phyloP scores from a whole-genome alignment of 345 rosid species.

The Arabidopsis thaliana region TAIR10.1 NC_003070.9:30226001-30226500 shows the following conservation, averaged over 20 bases:
- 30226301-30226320: slow-evolving; percentile 78
- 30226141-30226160: slow-evolving; percentile 65
- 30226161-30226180: slow-evolving; percentile 87
- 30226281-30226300: slow-evolving; percentile 84
- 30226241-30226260: slow-evolving; percentile 76
- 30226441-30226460: slow-evolving; percentile 60
- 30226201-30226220: slow-evolving; percentile 77
- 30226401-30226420: slow-evolving; percentile 65
- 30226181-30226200: slow-evolving; percentile 71
- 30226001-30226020: slow-evolving; percentile 44
- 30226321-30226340: slow-evolving; percentile 78
- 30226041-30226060: slow-evolving; percentile 39
- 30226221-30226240: slow-evolving; percentile 68
- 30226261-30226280: slow-evolving; percentile 83
- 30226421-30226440: slow-evolving; percentile 63
- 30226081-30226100: slow-evolving; percentile 44
- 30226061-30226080: slow-evolving; percentile 27
- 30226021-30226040: slow-evolving; percentile 43
- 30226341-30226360: slow-evolving; percentile 49
- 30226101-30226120: slow-evolving; percentile 54
- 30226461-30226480: slow-evolving; percentile 38
- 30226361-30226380: slow-evolving; percentile 54
- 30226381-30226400: slow-evolving; percentile 50
- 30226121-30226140: slow-evolving; percentile 56
- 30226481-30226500: slow-evolving; percentile 48